Base-by-base conservation (phyloP, 176 grass and related monocot genomes). In the Musa itinerans region DNA sequence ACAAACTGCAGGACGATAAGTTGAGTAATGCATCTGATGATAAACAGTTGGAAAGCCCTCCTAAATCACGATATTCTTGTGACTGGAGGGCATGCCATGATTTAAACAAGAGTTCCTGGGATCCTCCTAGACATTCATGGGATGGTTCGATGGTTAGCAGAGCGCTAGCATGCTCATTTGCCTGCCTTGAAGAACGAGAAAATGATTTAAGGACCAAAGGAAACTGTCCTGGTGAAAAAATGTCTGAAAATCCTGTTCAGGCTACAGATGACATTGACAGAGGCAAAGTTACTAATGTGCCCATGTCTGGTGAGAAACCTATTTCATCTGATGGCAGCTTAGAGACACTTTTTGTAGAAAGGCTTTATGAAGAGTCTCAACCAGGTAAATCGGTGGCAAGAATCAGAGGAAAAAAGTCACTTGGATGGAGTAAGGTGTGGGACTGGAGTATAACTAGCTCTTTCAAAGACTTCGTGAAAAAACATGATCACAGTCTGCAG, bases 91-190 rank as follows among this genome's bases (percentile, higher is more conserved):
- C 76, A 65, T 85, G 62, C 24, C 77, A 81, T 22, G 83, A 85
- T 56, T 82, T 78, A 27, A 78, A 79, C 58, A 87, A 57, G 29
- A 74, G 72, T 50, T 51, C 87, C 15, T 62, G 83, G 29, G 91
- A 92, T 16, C 82, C 86, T 20, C 89, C 85, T 0, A 89, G 91
- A 12, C 96, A 99, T 79, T 99, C 91, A 20, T 99, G 96, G 96
- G 96, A 99, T 50, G 91, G 96, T 1, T 92, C 91, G 0, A 95
- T 92, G 90, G 87, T 89, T 22, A 65, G 89, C 53, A 89, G 74
- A 82, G 88, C 88, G 49, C 69, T 89, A 10, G 70, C 96, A 50
- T 99, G 96, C 65, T 89, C 86, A 29, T 99, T 91, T 63, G 76
- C 86, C 8, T 99, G 91, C 83, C 72, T 99, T 0, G 96, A 99